A percentile compares a stretch with the other conserved stretches of the same genome.
Evolutionary conservation across 257 asterid species (phyloP).

Genomic region (Solanum chiquidenum): DNA sequence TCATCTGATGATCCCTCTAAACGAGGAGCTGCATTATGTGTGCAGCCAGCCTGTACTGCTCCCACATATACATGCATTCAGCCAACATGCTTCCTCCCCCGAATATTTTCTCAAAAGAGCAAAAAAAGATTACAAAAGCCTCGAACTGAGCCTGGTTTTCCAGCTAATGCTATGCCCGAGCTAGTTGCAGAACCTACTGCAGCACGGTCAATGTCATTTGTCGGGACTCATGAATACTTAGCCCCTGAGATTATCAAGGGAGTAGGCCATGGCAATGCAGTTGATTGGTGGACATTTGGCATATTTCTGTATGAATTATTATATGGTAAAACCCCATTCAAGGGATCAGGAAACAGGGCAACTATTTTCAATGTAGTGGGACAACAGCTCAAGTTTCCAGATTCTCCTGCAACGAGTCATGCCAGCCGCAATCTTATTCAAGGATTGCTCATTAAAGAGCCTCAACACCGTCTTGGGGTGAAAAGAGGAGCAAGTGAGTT

Average conservation of each 20-base stretch:
- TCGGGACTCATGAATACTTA: slow-evolving; percentile 25
- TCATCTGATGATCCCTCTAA: slow-evolving; percentile 17
- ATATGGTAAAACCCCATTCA: slow-evolving; percentile 26
- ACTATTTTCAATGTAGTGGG: slow-evolving; percentile 29
- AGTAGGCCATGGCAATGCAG: slow-evolving; percentile 35
- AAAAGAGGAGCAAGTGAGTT: slow-evolving; percentile 36
- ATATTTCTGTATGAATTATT: slow-evolving; percentile 22
- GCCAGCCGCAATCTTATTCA: slow-evolving; percentile 23
- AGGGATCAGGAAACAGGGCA: slow-evolving; percentile 26
- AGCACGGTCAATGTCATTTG: slow-evolving; percentile 30
- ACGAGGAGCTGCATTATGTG: slow-evolving; percentile 20
- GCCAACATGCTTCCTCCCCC: slow-evolving; percentile 24
- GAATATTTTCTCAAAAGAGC: slow-evolving; percentile 15
- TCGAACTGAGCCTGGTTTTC: slow-evolving; percentile 5
- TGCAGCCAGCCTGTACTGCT: slow-evolving; percentile 16
- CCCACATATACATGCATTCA: slow-evolving; percentile 25
- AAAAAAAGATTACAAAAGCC: slow-evolving; percentile 12
- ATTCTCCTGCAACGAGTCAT: slow-evolving; percentile 23
- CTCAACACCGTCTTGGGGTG: slow-evolving; percentile 24
- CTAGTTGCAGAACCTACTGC: slow-evolving; percentile 28
- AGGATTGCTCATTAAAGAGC: slow-evolving; percentile 24
- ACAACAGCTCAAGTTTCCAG: slow-evolving; percentile 23
- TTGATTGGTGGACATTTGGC: slow-evolving; percentile 35
- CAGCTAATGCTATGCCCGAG: slow-evolving; percentile 14
- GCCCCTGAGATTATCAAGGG: slow-evolving; percentile 35